Base-by-base conservation (phyloP, 441 rosid genomes). In the Populus trichocarpa region DNA sequence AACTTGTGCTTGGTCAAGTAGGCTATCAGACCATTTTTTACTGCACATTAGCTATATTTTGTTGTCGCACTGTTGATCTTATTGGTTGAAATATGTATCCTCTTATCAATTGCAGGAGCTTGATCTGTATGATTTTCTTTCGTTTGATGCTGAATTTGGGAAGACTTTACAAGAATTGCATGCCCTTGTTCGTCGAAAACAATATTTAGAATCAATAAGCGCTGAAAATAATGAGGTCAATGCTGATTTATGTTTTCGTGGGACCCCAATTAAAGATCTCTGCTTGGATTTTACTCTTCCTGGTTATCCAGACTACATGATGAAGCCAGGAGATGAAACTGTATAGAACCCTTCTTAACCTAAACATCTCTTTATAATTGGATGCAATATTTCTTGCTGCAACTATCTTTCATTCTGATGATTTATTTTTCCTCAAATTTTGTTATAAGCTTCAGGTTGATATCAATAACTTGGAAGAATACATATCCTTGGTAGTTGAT, bases 221-320 rank as follows among this genome's bases (percentile, higher is more conserved):
- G 80, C 84, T 67, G 85, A 82, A 38, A 85, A 79, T 75, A 38
- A 38, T 38, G 83, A 82, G 77, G 88, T 79, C 20, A 61, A 84
- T 77, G 80, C 85, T 53, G 90, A 87, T 83, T 71, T 93, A 74
- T 69, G 79, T 77, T 89, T 97, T 50, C 93, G 87, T 32, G 97
- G 97, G 72, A 81, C 88, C 63, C 85, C 83, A 61, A 81, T 97
- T 69, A 95, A 93, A 83, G 99, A 92, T 77, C 98, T 97, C 74
- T 93, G 85, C 89, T 86, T 97, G 79, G 98, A 93, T 82, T 97
- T 97, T 84, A 90, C 97, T 12, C 92, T 97, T 79, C 99, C 98
- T 75, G 99, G 99, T 74, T 92, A 92, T 86, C 98, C 99, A 14
- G 98, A 95, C 74, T 95, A 88, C 85, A 84, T 84, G 74, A 71